Evolutionary conservation across 306 rosid species (phyloP), one percentile per base, ranked within the genome.

Genomic region (Cicer judaicum): DNA sequence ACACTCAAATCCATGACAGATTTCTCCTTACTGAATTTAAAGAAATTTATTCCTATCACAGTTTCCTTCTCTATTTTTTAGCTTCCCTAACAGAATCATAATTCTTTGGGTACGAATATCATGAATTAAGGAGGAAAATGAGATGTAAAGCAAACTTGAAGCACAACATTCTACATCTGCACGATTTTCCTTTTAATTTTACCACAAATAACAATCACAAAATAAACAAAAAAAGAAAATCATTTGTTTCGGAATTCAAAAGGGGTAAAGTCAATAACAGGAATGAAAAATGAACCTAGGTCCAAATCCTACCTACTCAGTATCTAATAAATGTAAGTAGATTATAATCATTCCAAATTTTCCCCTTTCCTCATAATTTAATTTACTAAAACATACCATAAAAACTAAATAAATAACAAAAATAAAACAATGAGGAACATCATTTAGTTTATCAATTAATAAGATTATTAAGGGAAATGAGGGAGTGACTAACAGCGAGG

Each of bases 401-500:
- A 54, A 79, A 65, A 55, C 14, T 5, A 59, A 15, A 34, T 38
- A 62, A 73, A 44, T 24, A 4, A 49, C n/a, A 12, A 13, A 64
- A 64, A 29, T 12, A 6, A 66, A 61, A 56, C 69, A 36, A 44
- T 42, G 29, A 4, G 5, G 0, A 6, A 34, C 18, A 41, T 21
- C 47, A 77, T 36, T 14, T 48, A 18, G 12, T 19, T 16, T 13
- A 54, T 65, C 8, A 14, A 50, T n/a, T n/a, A 36, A 21, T 19
- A 50, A 66, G 38, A 43, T 8, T 8, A 5, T 8, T 8, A 5
- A 60, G 57, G 11, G 0, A 6, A 66, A 52, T 2, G 34, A 5
- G 64, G 18, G 47, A 4, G 14, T 3, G n/a, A 77, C 96, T 87
- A 67, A 95, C 99, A 2, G 99, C 97, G 59, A 95, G 96, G 64